A percentile compares a stretch with the other conserved stretches of the same genome.
phyloP scores from a whole-genome alignment of 2,329 filamentous ascomycete species.

The Amauroascus verrucosus region DNA sequence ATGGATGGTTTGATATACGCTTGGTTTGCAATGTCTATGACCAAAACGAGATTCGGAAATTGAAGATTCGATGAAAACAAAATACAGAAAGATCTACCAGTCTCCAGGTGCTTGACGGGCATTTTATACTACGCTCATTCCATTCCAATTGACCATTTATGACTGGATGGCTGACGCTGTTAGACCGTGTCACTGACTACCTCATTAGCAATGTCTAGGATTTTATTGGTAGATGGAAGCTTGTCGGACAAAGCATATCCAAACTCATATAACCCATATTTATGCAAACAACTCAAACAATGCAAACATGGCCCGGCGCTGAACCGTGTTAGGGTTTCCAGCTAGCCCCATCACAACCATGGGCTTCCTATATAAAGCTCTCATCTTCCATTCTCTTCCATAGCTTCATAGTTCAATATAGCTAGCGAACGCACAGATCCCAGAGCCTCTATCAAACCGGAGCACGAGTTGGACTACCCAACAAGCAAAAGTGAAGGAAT shows the following conservation, averaged over 20 bases:
- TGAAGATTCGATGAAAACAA: neutral
- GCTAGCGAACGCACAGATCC: too few species aligned
- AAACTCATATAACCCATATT: neutral
- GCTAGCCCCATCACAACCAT: too few species aligned
- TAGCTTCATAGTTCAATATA: too few species aligned
- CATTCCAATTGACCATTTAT: neutral
- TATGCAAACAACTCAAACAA: neutral
- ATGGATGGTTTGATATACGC: neutral
- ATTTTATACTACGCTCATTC: constrained; percentile 3
- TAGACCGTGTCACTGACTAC: neutral
- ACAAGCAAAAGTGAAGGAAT: too few species aligned
- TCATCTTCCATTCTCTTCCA: too few species aligned
- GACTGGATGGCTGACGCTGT: neutral
- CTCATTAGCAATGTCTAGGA: constrained; percentile 2
- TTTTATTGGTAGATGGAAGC: neutral
- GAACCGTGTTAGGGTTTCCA: too few species aligned
- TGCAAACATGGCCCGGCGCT: neutral
- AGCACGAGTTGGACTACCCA: too few species aligned
- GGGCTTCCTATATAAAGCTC: too few species aligned
- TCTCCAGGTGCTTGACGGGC: neutral
- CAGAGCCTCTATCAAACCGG: too few species aligned
- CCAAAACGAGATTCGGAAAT: neutral
- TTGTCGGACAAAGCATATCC: neutral
- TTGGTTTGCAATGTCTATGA: neutral
- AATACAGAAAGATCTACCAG: neutral